Conservation (phyloP, 2,329 filamentous ascomycete species). For the Pseudopyricularia cyperi region DNA sequence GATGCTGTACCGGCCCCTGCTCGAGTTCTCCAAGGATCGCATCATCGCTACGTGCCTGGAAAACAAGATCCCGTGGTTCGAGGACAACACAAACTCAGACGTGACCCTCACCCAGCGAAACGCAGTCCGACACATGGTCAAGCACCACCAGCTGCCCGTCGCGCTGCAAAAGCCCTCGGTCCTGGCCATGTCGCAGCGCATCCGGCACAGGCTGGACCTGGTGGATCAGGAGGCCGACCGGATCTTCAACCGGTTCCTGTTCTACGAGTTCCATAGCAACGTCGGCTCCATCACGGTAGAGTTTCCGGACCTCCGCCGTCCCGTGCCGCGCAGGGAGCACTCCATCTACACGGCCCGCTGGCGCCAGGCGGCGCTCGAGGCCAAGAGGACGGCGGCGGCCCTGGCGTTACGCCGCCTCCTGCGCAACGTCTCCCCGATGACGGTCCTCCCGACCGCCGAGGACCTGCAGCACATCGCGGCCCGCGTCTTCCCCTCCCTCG, state of each 20-base stretch:
- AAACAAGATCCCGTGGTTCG: conserved; percentile 61
- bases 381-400: conserved; percentile 29
- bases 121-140: conserved; percentile 56
- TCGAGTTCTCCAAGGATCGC: conserved; percentile 57
- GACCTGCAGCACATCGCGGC: conserved; percentile 32
- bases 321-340: conserved; percentile 7
- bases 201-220: conserved; percentile 26
- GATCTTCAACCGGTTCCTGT: conserved; percentile 33
- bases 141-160: conserved; percentile 46
- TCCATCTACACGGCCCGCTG: conserved; percentile 9
- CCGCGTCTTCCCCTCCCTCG: conserved; percentile 34
- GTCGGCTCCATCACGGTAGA: conserved; percentile 33
- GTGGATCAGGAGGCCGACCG: conserved; percentile 39
- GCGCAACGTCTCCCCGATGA: conserved; percentile 35
- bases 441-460: conserved; percentile 24
- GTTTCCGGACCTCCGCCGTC: conserved; percentile 23
- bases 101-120: conserved; percentile 68
- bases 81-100: conserved; percentile 75
- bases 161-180: conserved; percentile 57
- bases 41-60: conserved; percentile 63
- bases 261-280: conserved; percentile 32
- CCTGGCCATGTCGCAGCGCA: conserved; percentile 42
- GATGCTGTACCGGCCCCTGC: conserved; percentile 53
- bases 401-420: conserved; percentile 34
- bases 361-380: conserved; percentile 15